Base-by-base conservation (phyloP, 768 basidiomycete genomes). In the Phallus indusiatus region DNA sequence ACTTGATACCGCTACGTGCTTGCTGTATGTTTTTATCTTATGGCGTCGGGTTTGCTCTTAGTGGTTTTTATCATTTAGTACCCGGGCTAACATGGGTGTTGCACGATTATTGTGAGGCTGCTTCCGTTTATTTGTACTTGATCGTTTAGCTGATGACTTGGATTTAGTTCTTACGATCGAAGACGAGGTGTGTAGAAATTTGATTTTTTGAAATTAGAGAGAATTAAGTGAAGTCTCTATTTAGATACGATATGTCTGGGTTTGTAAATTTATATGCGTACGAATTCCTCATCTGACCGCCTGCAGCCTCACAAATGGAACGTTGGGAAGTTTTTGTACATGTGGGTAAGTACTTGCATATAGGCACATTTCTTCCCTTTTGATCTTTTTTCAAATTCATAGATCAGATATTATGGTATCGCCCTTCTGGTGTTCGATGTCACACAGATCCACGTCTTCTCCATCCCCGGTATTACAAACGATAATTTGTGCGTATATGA, bases 371-470 rank as follows among this genome's bases (percentile, higher is more conserved):
- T 24, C 35, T 46, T 51, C 6, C 17, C 46, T n/a, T 2, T 36
- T n/a, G 24, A 47, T 55, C 51, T 6, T 24, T 28, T 52, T 56
- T 21, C 18, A 16, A 55, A 50, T 46, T 37, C 34, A 47, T 58
- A 79, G 78, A 74, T 79, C 28, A 72, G 77, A 48, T 79, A 79
- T 61, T 79, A 77, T 62, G 77, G 74, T 34, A 71, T 78, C 18
- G 66, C 70, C 5, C 71, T 78, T 11, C 63, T 77, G 1, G 60
- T 75, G 3, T 77, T 78, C 61, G 77, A 78, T 55, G 73, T 74
- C 1, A 65, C 73, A 4, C 77, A 78, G 61, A 78, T 77, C 33
- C 77, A 80, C 54, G 63, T 72, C 3, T 77, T 77, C 56, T 61
- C 74, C 6, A 64, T 66, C 18, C 75, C 72, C 5, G 75, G 75